Evolutionary conservation across 768 basidiomycete genomes (phyloP).

Genomic region (Agaricus subrufescens): DNA sequence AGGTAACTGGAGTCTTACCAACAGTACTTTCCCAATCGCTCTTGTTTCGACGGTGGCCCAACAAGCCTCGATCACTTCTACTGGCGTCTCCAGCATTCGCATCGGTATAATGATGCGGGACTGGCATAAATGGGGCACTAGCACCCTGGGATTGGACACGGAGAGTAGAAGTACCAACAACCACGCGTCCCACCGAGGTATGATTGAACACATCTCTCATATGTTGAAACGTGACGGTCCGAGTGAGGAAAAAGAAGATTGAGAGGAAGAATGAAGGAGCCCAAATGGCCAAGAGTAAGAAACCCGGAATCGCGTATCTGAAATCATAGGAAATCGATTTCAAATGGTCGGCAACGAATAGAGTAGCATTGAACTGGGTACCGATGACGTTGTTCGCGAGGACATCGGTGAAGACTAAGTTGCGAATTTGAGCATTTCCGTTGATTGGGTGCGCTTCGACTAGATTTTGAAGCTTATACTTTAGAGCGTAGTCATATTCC

Average conservation of each 20-base stretch:
- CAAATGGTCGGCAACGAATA: neutral
- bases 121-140: neutral
- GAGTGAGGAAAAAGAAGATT: neutral
- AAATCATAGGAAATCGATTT: constrained; percentile 2
- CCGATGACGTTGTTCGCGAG: constrained; percentile 4
- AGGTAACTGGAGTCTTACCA: neutral
- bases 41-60: neutral
- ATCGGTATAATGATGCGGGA: neutral
- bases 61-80: neutral
- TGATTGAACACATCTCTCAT: constrained; percentile 5
- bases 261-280: constrained; percentile 1
- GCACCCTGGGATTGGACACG: neutral
- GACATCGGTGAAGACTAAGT: constrained; percentile 6
- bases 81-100: neutral
- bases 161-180: constrained; percentile 2
- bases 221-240: constrained; percentile 1
- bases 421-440: constrained; percentile 7
- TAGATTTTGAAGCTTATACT: neutral
- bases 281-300: constrained; percentile 7
- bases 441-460: neutral
- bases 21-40: neutral
- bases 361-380: neutral
- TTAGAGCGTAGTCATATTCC: neutral
- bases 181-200: constrained; percentile 3
- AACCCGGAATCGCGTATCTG: constrained; percentile 4